A percentile compares a stretch with the other conserved stretches of the same genome.
Evolutionary conservation across 805 yeast species (phyloP).

Genomic region (Ogataea haglerorum): DNA sequence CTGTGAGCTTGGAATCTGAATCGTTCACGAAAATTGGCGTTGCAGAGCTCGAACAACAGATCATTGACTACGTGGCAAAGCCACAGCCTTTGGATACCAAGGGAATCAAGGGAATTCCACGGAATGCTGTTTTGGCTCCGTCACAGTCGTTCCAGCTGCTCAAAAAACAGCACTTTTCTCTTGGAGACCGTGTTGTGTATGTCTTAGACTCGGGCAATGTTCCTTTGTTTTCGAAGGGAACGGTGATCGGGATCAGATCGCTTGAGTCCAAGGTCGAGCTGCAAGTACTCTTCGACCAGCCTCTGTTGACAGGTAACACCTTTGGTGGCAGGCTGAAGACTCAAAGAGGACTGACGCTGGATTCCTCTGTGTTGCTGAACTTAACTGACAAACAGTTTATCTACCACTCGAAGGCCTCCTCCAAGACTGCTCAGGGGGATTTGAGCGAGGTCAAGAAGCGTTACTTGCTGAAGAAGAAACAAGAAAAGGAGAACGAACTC

Average conservation of each 20-base stretch:
- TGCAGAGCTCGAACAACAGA: conserved; percentile 60
- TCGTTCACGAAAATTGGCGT: conserved; percentile 66
- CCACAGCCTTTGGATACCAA: conserved; percentile 47
- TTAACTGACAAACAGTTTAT: conserved; percentile 70
- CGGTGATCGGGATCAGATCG: conserved; percentile 65
- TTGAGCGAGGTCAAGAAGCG: conserved; percentile 20
- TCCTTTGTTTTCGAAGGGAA: conserved; percentile 83
- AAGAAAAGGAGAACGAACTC: conserved; percentile 27
- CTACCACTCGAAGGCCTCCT: conserved; percentile 67
- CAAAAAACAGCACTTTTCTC: conserved; percentile 67
- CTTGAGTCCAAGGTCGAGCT: conserved; percentile 62
- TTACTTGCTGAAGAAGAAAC: conserved; percentile 21
- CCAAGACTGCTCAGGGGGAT: conserved; percentile 30
- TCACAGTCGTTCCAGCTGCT: conserved; percentile 66
- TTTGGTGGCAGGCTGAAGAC: conserved; percentile 74
- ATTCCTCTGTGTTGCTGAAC: conserved; percentile 77
- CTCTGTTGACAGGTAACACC: conserved; percentile 76
- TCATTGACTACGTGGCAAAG: conserved; percentile 42
- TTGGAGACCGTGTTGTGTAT: conserved; percentile 89
- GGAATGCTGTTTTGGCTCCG: conserved; percentile 77
- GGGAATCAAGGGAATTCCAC: conserved; percentile 78
- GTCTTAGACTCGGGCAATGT: conserved; percentile 87
- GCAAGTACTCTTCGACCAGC: conserved; percentile 79
- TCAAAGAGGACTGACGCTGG: conserved; percentile 81
- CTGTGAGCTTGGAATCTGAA: conserved; percentile 75